Evolutionary conservation across 305 asterid genomes (phyloP), one percentile per base, ranked within the genome.

Genomic region (Solanum chacoense): DNA sequence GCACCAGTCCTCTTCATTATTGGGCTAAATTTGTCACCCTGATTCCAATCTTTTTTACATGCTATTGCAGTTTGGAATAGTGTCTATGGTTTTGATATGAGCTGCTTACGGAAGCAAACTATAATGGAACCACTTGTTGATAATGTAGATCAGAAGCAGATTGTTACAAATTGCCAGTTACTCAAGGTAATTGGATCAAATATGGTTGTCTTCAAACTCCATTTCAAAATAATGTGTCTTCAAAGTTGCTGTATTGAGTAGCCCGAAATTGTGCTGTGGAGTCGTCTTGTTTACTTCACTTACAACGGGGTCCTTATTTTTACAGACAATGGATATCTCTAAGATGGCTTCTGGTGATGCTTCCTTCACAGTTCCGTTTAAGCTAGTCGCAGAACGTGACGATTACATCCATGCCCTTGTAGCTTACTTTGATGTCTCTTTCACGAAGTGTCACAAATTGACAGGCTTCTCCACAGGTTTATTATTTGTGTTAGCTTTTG

Each of bases 391-490:
- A 29, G 96, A 92, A 88, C 96, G 96, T 2, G 97, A 96, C 63
- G 98, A 96, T 89, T 97, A 96, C 90, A 93, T 96, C 89, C 99
- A 95, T 92, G 99, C 98, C 84, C 94, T 97, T 74, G 99, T 97
- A 11, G 99, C 98, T 55, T 95, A 97, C 90, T 97, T 97, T 89
- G 99, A 97, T 38, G 99, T 97, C 87, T 93, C 98, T 42, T 97
- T 97, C 91, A 95, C 98, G 16, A 93, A 90, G 93, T 94, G 98
- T 50, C 99, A 96, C 80, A 97, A 97, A 90, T 69, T 92, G 87
- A 92, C 90, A 92, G 99, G 98, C 88, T 96, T 97, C 92, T 96
- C 99, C 74, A 97, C 98, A 89, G 99, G 99, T 96, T 81, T 83
- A 69, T 32, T 83, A 45, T 69, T 36, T 73, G 65, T 67, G 69